A percentile compares a stretch with the other conserved stretches of the same genome.
These are phyloP conservation scores for Imleria badia DNA, from an alignment of 768 basidiomycete genomes.

Conservation along the genomic window DNA sequence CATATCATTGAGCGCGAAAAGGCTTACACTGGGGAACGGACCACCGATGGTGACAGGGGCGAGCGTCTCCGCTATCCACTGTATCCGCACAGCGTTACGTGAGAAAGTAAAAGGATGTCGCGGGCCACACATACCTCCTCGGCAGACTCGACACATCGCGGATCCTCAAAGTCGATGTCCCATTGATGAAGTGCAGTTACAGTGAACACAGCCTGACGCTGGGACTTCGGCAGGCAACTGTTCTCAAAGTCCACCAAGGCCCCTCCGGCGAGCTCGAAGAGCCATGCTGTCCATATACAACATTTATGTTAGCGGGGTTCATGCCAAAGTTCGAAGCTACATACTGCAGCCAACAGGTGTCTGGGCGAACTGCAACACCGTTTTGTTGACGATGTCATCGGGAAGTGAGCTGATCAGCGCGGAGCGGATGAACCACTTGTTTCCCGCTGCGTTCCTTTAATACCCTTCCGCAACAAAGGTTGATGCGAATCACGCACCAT, in stretches of 20 bases:
- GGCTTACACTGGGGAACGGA: constrained; percentile 78
- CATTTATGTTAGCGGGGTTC: not conserved
- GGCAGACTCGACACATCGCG: constrained; percentile 76
- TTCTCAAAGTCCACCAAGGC: constrained; percentile 72
- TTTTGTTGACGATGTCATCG: constrained; percentile 83
- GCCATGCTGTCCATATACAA: constrained; percentile 61
- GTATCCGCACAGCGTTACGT: constrained; percentile 5
- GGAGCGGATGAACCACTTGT: constrained; percentile 92
- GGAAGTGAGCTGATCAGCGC: constrained; percentile 79
- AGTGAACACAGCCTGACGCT: constrained; percentile 80
- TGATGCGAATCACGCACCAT: constrained; percentile 46
- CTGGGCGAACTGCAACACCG: constrained; percentile 76
- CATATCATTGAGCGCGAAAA: constrained; percentile 16
- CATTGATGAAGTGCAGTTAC: constrained; percentile 92
- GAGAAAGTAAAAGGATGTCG: not conserved
- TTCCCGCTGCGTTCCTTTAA: constrained; percentile 49
- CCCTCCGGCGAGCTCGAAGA: constrained; percentile 88
- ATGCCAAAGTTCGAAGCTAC: constrained; percentile 32
- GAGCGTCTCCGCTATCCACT: constrained; percentile 83
- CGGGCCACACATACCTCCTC: constrained; percentile 58
- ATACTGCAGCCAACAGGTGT: constrained; percentile 90
- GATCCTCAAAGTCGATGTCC: constrained; percentile 81
- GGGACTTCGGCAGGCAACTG: constrained; percentile 71
- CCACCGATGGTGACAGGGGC: constrained; percentile 73
- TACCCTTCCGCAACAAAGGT: not conserved